Evolutionary conservation across 1,284 basidiomycete genomes (phyloP).

Genomic region (Violaceomyces palustris): DNA sequence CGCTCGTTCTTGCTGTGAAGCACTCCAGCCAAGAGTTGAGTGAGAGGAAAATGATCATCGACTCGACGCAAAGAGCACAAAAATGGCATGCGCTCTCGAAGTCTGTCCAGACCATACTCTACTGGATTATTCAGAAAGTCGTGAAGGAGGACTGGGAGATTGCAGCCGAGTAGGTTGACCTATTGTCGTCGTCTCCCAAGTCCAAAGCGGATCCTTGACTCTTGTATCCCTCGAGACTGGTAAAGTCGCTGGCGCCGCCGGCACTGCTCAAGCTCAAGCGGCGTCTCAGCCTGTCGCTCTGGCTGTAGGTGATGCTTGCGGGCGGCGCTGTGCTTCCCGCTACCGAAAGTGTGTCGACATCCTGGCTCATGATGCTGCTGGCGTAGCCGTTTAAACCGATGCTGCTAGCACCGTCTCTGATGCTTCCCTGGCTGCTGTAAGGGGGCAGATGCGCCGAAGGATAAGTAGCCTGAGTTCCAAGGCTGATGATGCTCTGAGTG

Average conservation of each 20-base stretch:
- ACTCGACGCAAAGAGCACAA: no score
- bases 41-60: no score
- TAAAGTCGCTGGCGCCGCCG: constrained; percentile 27
- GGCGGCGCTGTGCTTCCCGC: constrained; percentile 16
- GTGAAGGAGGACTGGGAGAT: constrained; percentile 44
- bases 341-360: constrained; percentile 26
- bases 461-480: constrained; percentile 43
- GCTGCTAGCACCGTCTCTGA: constrained; percentile 3
- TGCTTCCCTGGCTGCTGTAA: constrained; percentile 11
- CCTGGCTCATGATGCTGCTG: constrained; percentile 40
- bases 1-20: no score
- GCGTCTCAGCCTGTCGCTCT: constrained; percentile 38
- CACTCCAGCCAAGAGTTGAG: no score
- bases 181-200: constrained; percentile 27
- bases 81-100: no score
- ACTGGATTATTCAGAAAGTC: constrained; percentile 44
- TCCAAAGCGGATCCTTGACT: constrained; percentile 33
- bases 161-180: constrained; percentile 40
- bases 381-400: constrained; percentile 21
- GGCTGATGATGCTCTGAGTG: constrained; percentile 37
- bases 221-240: constrained; percentile 39
- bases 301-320: constrained; percentile 40
- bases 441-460: constrained; percentile 25
- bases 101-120: no score
- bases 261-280: constrained; percentile 32